Percentiles rank a stretch among this genome's conserved stretches.
Conservation (phyloP, 192 early-diverging fungal genomes). For the Diversispora eburnea region DNA sequence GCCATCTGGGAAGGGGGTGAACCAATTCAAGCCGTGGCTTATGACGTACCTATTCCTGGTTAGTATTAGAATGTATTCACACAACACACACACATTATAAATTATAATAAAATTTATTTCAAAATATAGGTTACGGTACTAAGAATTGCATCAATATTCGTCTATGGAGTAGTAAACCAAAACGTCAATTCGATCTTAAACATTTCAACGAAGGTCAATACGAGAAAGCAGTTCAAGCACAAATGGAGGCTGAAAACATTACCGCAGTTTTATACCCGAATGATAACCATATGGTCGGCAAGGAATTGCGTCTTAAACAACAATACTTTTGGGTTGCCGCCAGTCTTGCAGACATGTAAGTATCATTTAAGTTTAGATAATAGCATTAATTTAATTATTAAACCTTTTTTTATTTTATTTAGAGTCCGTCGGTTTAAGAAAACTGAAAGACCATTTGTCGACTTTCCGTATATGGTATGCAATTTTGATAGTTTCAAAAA, state of each 20-base stretch:
- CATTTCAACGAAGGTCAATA: constrained; percentile 91
- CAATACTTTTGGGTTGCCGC: constrained; percentile 97
- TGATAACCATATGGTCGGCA: constrained; percentile 96
- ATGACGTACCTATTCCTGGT: constrained; percentile 97
- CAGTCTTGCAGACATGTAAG: constrained; percentile 74
- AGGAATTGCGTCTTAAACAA: constrained; percentile 94
- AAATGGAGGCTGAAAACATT: constrained; percentile 90
- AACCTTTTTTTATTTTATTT: not conserved
- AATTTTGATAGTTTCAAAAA: too few species aligned
- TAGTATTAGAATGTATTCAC: not conserved
- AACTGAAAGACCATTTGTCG: constrained; percentile 71
- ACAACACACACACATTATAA: too few species aligned
- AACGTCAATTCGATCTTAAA: constrained; percentile 80
- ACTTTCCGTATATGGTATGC: constrained; percentile 84
- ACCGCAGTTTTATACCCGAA: constrained; percentile 96
- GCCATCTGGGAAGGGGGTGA: constrained; percentile 84
- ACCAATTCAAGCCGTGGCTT: constrained; percentile 86
- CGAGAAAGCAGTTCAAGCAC: constrained; percentile 85
- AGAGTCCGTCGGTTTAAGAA: constrained; percentile 92
- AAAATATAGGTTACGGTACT: constrained; percentile 60
- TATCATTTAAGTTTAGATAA: not conserved
- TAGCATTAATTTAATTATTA: constrained; percentile 23
- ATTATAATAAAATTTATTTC: not conserved
- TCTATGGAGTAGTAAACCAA: constrained; percentile 94
- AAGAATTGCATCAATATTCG: constrained; percentile 96